These are phyloP conservation scores for Lineolata rhizophorae DNA, from an alignment of 495 filamentous ascomycete species.

Conservation along the genomic window DNA sequence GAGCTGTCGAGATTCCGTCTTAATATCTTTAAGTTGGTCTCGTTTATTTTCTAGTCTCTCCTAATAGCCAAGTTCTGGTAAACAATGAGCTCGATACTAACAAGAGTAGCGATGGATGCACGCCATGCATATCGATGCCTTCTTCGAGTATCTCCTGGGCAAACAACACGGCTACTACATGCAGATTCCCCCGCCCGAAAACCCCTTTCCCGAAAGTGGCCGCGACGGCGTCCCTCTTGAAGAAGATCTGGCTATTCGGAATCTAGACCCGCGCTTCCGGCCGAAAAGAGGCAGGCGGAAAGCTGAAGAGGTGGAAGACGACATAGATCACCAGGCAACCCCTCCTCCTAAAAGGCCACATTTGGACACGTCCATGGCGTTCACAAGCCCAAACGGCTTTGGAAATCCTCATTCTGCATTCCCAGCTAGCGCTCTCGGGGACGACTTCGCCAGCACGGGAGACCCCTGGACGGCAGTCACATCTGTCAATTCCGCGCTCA, in stretches of 20 bases:
- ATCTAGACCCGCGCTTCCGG: conserved; percentile 71
- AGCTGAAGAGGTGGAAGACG: conserved; percentile 49
- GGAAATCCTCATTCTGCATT: conserved; percentile 33
- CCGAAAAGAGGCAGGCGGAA: conserved; percentile 76
- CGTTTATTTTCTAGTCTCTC: no score
- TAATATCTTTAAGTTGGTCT: no score
- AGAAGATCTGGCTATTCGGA: conserved; percentile 80
- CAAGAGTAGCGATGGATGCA: conserved; percentile 72
- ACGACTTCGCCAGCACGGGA: conserved; percentile 16
- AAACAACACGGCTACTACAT: conserved; percentile 69
- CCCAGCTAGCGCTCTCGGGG: conserved; percentile 37
- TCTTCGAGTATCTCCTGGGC: conserved; percentile 75
- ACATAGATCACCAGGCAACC: conserved; percentile 17
- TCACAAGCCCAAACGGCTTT: conserved; percentile 31
- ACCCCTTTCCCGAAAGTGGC: conserved; percentile 39
- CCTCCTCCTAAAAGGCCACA: conserved; percentile 39
- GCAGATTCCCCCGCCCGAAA: conserved; percentile 43
- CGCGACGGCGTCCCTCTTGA: conserved; percentile 77
- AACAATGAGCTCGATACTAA: no score
- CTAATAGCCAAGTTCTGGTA: no score
- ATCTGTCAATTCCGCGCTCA: conserved; percentile 16
- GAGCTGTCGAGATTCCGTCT: no score
- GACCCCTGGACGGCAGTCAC: conserved; percentile 16
- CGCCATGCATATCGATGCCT: conserved; percentile 92
- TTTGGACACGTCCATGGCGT: conserved; percentile 40